Base-by-base conservation (phyloP, 2,329 filamentous ascomycete genomes). In the Hysterium pulicare region DNA sequence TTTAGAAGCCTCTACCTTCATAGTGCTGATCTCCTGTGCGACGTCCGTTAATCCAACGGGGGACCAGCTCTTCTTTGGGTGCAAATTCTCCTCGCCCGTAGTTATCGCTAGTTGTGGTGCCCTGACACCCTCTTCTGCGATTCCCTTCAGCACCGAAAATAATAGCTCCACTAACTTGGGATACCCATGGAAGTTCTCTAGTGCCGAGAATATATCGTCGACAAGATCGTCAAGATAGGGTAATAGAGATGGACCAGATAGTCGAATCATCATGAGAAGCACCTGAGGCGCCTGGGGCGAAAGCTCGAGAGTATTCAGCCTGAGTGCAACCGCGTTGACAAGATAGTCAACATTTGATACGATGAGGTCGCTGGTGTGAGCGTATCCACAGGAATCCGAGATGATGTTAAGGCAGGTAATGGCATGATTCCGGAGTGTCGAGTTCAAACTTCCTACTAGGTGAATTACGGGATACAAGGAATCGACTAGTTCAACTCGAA, bases 151-250 rank as follows among this genome's bases (percentile, higher is more conserved):
- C 0, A 95, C 89, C 1, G 79, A 73, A 62, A 97, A 98, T 5
- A 98, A 72, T 34, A 83, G 79, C 59, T 95, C 89, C 1, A 95
- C 90, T 43, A 98, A 82, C 15, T 78, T 71, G 0, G 89, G 83
- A 62, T 98, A 97, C 1, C 93, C 93, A 57, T 98, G 93, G 56
- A 93, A 98, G 57, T 89, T 87, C 53, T 96, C 90, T n/a, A 98
- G 71, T 0, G 90, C 89, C 0, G 87, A 86, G 63, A 98, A 97
- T 30, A 98, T 89, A 1, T 88, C 91, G 4, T 84, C 86, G 3
- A 97, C 83, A 1, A 95, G 81, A 59, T 98, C 93, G 58, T 97
- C 91, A 2, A 98, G 73, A 59, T 90, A 96, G 0, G 90, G 90
- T 9, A 98, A 75, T 17, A 98, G 66, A 6, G 76, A 77, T 1